These are phyloP conservation scores for Talaromyces thailandensis DNA, from an alignment of 495 filamentous ascomycete genomes.

Conservation along the genomic window DNA sequence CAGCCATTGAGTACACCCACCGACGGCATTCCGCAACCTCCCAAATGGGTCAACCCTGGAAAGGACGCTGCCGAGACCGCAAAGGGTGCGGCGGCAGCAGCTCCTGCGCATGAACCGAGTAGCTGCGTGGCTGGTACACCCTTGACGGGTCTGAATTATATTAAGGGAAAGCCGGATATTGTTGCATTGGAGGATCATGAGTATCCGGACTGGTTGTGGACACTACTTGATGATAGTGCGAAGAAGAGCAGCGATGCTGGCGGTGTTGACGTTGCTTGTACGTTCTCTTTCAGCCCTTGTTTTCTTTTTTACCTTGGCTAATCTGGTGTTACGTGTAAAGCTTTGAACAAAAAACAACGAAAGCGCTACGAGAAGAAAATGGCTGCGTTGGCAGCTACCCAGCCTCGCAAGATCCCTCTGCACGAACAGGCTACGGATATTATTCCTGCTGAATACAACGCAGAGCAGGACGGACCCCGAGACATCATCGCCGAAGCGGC, in stretches of 20 bases:
- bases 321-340: slow-evolving; percentile 14
- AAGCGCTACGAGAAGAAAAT: slow-evolving; percentile 54
- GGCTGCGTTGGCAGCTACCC: slow-evolving; percentile 53
- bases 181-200: slow-evolving; percentile 72
- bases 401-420: slow-evolving; percentile 68
- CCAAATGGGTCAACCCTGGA: slow-evolving; percentile 12
- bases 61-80: slow-evolving; percentile 4
- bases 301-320: not conserved
- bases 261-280: slow-evolving; percentile 51
- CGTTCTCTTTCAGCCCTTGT: slow-evolving; percentile 20
- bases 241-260: slow-evolving; percentile 28
- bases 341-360: slow-evolving; percentile 50
- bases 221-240: slow-evolving; percentile 48
- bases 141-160: slow-evolving; percentile 75
- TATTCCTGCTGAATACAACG: slow-evolving; percentile 43
- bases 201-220: slow-evolving; percentile 92
- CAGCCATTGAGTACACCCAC: slow-evolving; percentile 34
- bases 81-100: slow-evolving; percentile 5
- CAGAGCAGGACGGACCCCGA: slow-evolving; percentile 13
- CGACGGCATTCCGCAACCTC: slow-evolving; percentile 23
- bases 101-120: slow-evolving; percentile 26
- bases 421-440: slow-evolving; percentile 81
- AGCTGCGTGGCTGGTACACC: slow-evolving; percentile 60
- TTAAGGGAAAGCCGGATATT: slow-evolving; percentile 66
- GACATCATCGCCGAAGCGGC: slow-evolving; percentile 23